Conservation (phyloP, 129 eudicot species). For the Chrysanthemum makinoi region DNA sequence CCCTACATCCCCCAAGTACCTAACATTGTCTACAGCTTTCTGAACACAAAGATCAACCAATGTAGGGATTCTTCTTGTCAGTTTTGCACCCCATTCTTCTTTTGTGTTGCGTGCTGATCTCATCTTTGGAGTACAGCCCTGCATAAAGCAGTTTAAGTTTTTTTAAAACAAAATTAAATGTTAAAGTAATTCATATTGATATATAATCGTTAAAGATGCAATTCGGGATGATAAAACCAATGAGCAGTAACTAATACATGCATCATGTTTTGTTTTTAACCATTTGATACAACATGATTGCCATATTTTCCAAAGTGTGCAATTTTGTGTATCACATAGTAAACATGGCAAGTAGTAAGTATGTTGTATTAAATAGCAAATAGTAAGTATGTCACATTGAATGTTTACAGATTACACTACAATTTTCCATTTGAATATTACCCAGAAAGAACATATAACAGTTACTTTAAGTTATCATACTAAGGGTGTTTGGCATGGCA, state of each 20-base stretch:
- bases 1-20: slow-evolving; percentile 86
- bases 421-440: no score
- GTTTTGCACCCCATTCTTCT: slow-evolving; percentile 27
- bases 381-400: no score
- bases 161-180: no score
- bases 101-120: slow-evolving; percentile 16
- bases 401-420: no score
- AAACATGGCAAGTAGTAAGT: no score
- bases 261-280: neutral
- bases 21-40: slow-evolving; percentile 68
- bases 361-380: no score
- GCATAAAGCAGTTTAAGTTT: slow-evolving; percentile 6
- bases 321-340: no score
- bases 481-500: no score
- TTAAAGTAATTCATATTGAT: neutral
- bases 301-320: no score
- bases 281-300: no score
- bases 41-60: slow-evolving; percentile 83
- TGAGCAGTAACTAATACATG: neutral
- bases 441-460: no score
- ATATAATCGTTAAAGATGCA: neutral
- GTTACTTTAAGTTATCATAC: no score
- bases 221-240: slow-evolving; percentile 2
- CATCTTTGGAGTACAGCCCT: slow-evolving; percentile 27
- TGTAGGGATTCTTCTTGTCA: slow-evolving; percentile 47